phyloP scores from a whole-genome alignment of 2,329 filamentous ascomycete genomes.

The Trichothecium roseum region DNA sequence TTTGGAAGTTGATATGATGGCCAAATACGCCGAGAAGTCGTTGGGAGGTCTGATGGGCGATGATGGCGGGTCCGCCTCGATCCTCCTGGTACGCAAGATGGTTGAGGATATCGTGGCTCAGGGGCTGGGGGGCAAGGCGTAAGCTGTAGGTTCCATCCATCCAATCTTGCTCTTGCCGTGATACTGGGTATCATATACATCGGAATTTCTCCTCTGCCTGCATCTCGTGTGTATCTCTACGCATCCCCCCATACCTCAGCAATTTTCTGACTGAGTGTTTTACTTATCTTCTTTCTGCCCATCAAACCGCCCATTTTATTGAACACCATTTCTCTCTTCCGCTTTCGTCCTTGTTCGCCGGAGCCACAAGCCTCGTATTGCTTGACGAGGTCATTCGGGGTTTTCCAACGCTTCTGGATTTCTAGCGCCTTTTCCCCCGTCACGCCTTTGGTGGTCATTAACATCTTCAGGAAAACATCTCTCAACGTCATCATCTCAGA shows the following conservation, averaged over 20 bases:
- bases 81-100: conserved; percentile 58
- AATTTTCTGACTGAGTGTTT: conserved; percentile 55
- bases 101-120: conserved; percentile 67
- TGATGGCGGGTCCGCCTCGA: conserved; percentile 37
- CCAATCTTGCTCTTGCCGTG: background rate
- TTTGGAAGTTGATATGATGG: conserved; percentile 83
- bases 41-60: conserved; percentile 60
- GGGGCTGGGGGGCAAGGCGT: conserved; percentile 23
- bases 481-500: conserved; percentile 63
- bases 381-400: conserved; percentile 60
- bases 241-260: conserved; percentile 60
- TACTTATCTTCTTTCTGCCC: conserved; percentile 59
- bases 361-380: conserved; percentile 50
- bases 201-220: background rate
- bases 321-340: conserved; percentile 50
- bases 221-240: conserved; percentile 13
- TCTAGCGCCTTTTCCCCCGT: conserved; percentile 71
- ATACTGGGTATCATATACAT: too few relatives aligned
- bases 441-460: conserved; percentile 69
- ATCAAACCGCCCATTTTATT: conserved; percentile 46
- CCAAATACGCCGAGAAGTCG: conserved; percentile 84
- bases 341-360: conserved; percentile 40
- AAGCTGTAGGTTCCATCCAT: conserved; percentile 1
- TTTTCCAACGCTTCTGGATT: conserved; percentile 70
- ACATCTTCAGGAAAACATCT: conserved; percentile 73